Base-by-base conservation (phyloP, 176 grass and related monocot genomes). In the Carex scoparia region DNA sequence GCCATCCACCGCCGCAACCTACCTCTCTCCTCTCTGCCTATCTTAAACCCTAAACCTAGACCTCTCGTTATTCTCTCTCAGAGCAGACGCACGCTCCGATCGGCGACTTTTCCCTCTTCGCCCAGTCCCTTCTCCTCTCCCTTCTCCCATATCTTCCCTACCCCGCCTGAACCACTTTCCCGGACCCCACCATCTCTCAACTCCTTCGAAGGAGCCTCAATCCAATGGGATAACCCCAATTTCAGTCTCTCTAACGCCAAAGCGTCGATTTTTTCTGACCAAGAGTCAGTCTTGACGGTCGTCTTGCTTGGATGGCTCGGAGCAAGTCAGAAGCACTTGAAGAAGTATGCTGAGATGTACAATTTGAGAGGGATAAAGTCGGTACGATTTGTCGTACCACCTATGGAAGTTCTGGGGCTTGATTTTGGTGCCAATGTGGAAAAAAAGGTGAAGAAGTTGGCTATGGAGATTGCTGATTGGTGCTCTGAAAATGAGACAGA, bases 271-370 rank as follows among this genome's bases (percentile, higher is more conserved):
- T 51, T 62, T 65, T 46, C 40, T 48, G 46, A 37, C 31, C 74
- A 82, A 5, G 83, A 49, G 3, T 89, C 85, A 11, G 93, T 87
- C 0, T 38, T 87, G 83, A 88, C 90, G 16, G 96, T 99, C 3
- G 96, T 99, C 23, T 86, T 99, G 84, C 96, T 99, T 4, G 96
- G 96, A 0, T 99, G 96, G 96, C 90, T 99, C 14, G 96, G 96
- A 61, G 96, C 96, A 80, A 82, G 84, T 37, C 93, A 90, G 87
- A 99, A 92, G 88, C 93, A 95, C 78, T 86, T 99, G 48, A 91
- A 89, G 65, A 89, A 89, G 80, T 98, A 98, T 85, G 96, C 91
- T 12, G 93, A 89, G 75, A 71, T 99, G 35, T 99, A 99, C 81
- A 89, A 83, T 83, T 86, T 92, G 57, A 90, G 85, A 49, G 96